phyloP scores from a whole-genome alignment of 2,329 filamentous ascomycete species.

The Hypocrella siamensis region DNA sequence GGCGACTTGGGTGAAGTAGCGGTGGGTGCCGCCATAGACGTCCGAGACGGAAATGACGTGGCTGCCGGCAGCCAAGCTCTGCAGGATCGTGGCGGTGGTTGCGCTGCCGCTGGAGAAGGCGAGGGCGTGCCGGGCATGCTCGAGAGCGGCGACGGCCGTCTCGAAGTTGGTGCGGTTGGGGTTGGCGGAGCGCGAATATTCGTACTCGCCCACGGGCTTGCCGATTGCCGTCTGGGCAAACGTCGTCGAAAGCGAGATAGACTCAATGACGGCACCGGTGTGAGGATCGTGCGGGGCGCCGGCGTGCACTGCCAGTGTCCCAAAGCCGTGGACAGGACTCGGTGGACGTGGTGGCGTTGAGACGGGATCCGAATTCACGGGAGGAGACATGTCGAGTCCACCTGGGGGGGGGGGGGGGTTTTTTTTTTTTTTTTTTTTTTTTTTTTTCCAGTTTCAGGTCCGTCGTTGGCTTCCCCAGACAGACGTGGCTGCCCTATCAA shows the following conservation, averaged over 20 bases:
- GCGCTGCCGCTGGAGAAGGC: slow-evolving; percentile 91
- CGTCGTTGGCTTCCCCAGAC: no score
- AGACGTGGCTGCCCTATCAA: no score
- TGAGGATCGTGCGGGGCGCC: slow-evolving; percentile 78
- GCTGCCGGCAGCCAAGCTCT: slow-evolving; percentile 77
- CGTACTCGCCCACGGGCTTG: slow-evolving; percentile 72
- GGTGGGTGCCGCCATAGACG: slow-evolving; percentile 93
- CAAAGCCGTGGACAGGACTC: slow-evolving; percentile 67
- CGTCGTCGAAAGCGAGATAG: slow-evolving; percentile 92
- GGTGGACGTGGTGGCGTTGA: slow-evolving; percentile 57
- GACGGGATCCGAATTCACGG: slow-evolving; percentile 33
- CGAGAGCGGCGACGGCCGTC: slow-evolving; percentile 74
- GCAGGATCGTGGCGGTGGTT: slow-evolving; percentile 82
- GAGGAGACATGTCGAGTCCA: slow-evolving; percentile 17
- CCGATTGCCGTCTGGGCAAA: slow-evolving; percentile 86
- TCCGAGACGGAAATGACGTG: slow-evolving; percentile 95
- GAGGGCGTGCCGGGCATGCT: slow-evolving; percentile 82
- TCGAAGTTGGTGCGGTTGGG: slow-evolving; percentile 95
- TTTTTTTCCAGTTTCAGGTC: no score
- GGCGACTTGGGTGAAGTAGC: slow-evolving; percentile 97
- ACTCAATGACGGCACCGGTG: slow-evolving; percentile 89
- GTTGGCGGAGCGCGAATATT: slow-evolving; percentile 88
- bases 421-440: neutral
- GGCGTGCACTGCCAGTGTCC: slow-evolving; percentile 87
- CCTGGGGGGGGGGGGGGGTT: no score